Base-by-base conservation (phyloP, 768 basidiomycete species). In the Ephemerocybe angulata region DNA sequence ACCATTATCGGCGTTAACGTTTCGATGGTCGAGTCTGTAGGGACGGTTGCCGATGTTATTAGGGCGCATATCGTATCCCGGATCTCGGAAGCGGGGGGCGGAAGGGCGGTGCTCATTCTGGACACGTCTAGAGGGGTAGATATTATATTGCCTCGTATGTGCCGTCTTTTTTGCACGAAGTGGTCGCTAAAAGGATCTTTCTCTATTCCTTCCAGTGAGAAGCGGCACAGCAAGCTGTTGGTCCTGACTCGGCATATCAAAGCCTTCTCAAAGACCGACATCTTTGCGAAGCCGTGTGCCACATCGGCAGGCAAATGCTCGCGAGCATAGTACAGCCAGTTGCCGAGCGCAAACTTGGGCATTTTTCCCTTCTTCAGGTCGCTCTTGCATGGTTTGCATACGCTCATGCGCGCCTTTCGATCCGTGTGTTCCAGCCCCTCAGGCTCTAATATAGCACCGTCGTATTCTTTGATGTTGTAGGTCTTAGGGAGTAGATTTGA, bases 271-370 rank as follows among this genome's bases (percentile, higher is more conserved):
- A 41, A 41, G 38, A 41, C n/a, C 15, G 7, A 7, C 5, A n/a
- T 7, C 38, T 41, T 19, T 6, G 21, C 5, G 35, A 52, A 27
- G n/a, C 22, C 50, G 3, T 7, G 15, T 7, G 7, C 13, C 10
- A 52, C 37, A 17, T 38, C 25, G 5, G 21, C 3, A 10, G 50
- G 50, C 3, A 52, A 25, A 2, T 25, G 4, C 6, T 52, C 50
- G 15, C 21, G 29, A 2, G 35, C 50, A 40, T 52, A 40, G 28
- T 52, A 52, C 10, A 52, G 50, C 50, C 50, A 52, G 28, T 52
- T 52, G 3, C 11, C 33, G 11, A 52, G 50, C 2, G 50, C 35
- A 24, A 40, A 40, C 21, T 19, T 38, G 4, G 50, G 50, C 22
- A 52, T 22, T 12, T 24, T n/a, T 15, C 17, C 35, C 17, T 17